Conservation (phyloP, 2,329 filamentous ascomycete genomes). For the Claviceps sorghi region DNA sequence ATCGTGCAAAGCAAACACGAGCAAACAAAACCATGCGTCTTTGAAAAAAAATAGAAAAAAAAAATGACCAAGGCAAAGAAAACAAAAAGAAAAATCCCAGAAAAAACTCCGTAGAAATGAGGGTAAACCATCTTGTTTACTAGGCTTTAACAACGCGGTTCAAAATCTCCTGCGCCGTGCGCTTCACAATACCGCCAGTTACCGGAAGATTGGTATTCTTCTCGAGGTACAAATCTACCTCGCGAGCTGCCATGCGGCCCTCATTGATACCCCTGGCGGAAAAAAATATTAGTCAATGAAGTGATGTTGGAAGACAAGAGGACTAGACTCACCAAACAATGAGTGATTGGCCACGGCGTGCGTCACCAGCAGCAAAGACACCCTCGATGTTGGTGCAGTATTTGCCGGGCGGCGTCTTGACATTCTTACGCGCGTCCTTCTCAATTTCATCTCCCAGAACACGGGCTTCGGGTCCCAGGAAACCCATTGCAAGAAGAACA, state of each 20-base stretch:
- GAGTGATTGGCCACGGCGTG: constrained; percentile 82
- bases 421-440: constrained; percentile 84
- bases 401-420: constrained; percentile 80
- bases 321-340: constrained; percentile 71
- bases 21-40: not conserved
- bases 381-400: constrained; percentile 81
- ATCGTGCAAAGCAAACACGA: not conserved
- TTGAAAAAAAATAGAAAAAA: not conserved
- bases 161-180: constrained; percentile 58
- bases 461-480: constrained; percentile 83
- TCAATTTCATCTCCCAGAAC: constrained; percentile 79
- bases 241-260: constrained; percentile 79
- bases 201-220: constrained; percentile 68
- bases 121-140: not conserved
- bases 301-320: too few relatives aligned
- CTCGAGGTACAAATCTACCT: constrained; percentile 80
- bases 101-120: not conserved
- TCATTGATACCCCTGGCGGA: constrained; percentile 77
- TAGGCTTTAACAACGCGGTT: constrained; percentile 10
- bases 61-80: not conserved
- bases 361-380: constrained; percentile 89
- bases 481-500: constrained; percentile 91
- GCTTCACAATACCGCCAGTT: constrained; percentile 84
- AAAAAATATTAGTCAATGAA: not conserved
- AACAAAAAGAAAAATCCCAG: not conserved